Base-by-base conservation (phyloP, 768 basidiomycete genomes). In the Hygrophorus russula region DNA sequence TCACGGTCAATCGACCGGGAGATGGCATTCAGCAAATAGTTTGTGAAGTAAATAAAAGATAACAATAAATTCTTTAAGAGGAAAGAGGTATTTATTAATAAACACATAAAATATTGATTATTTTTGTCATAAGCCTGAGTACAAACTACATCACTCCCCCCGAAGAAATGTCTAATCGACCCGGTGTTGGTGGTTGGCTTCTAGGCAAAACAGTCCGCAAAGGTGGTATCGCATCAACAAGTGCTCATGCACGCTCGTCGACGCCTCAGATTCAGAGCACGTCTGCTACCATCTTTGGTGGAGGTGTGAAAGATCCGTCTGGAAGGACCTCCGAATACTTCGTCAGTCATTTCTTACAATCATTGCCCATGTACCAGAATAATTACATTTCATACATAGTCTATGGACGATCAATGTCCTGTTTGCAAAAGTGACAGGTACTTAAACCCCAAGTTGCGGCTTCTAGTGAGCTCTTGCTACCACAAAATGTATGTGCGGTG, bases 381-480 rank as follows among this genome's bases (percentile, higher is more conserved):
- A 45, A 11, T 7, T 36, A 40, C 12, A 36, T 33, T 41, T 43
- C 36, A 49, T 50, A 42, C 29, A 24, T 40, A 88, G 85, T 80
- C 82, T 18, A 85, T 86, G 76, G 84, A 89, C 48, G 96, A 99
- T 60, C 81, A 87, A 58, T 99, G 96, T 66, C 94, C 94, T 0
- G 85, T 98, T 2, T 98, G 96, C 71, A 91, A 91, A 61, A 92
- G 89, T 32, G 96, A 99, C 60, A 70, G 94, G 42, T 97, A 96
- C 58, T 69, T 96, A 46, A 96, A 98, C 54, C 90, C 92, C 15
- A 94, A 93, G 56, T 68, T 99, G 28, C 78, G 94, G 34, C 70
- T 99, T 31, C 74, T 98, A 39, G 92, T 99, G 53, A 91, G 88
- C 60, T 82, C 89, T 12, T 99, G 96, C 60, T 99, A 96, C 62